Evolutionary conservation across 2,329 filamentous ascomycete genomes (phyloP), one percentile per base, ranked within the genome.

Genomic region (Gaeumannomyces tritici): DNA sequence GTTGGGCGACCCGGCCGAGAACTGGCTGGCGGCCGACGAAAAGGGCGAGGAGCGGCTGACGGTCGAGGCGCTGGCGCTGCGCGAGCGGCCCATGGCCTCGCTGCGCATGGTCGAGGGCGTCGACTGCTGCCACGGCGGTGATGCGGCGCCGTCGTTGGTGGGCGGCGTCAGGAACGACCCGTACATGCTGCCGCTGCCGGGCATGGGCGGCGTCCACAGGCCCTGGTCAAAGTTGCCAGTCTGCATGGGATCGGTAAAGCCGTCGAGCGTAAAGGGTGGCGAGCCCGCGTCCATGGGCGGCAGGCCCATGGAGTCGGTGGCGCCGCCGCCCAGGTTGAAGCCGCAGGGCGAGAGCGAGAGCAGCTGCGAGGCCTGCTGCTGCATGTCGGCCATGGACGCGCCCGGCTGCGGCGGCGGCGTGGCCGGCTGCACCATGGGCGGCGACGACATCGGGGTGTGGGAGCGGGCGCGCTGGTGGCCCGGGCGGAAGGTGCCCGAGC

Each of bases 141-240:
- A 54, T 26, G 59, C 47, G 28, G 60, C n/a, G n/a, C 51, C 60
- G 55, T 61, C 60, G 12, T 28, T 29, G 29, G 59, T 61, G 29
- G 60, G 60, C 29, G 60, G 54, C 4, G 60, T 56, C 28, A 61
- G 60, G 54, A 61, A 61, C 27, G 60, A 61, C 15, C 60, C 54
- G 54, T 56, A 61, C 60, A 61, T 31, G 54, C 60, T 61, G 54
- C 54, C 51, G 58, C 33, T 60, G 13, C 33, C 13, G 11, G 26
- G 55, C 60, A 61, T 54, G 29, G 60, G 60, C 54, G 60, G 60
- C 4, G 60, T 61, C 60, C 60, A 61, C n/a, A 61, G 60, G n/a
- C 60, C 54, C 51, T 61, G 51, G 26, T 61, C 60, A n/a, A 61
- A 26, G 51, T 15, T 35, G 47, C 29, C 42, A 26, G 42, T 35